These are phyloP conservation scores for Dentipellis fragilis DNA, from an alignment of 768 basidiomycete genomes.

Conservation along the genomic window DNA sequence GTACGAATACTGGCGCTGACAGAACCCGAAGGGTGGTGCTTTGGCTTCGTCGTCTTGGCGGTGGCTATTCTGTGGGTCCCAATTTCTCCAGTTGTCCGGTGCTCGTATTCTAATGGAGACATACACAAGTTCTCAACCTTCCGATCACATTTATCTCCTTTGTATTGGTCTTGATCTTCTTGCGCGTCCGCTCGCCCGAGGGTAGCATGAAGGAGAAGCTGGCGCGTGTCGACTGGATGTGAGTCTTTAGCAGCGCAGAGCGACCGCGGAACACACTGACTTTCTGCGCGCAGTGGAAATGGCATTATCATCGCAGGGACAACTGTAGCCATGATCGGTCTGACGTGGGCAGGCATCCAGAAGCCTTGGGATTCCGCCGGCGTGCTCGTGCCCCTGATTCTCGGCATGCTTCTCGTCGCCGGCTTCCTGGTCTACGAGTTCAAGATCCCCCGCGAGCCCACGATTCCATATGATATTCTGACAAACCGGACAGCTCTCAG, in stretches of 20 bases:
- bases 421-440: conserved; percentile 28
- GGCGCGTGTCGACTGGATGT: conserved; percentile 29
- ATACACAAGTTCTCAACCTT: conserved; percentile 22
- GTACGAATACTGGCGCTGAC: not conserved
- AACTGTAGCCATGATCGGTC: conserved; percentile 17
- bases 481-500: conserved; percentile 21
- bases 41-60: conserved; percentile 4
- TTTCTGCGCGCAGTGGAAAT: conserved; percentile 23
- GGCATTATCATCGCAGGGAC: conserved; percentile 22
- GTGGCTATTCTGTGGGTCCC: not conserved
- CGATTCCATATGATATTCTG: conserved; percentile 19
- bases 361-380: conserved; percentile 29
- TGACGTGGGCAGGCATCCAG: conserved; percentile 32
- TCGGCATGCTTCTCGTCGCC: conserved; percentile 27
- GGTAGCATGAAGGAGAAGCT: conserved; percentile 22
- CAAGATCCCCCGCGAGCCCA: conserved; percentile 19
- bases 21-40: not conserved
- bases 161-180: conserved; percentile 18
- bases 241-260: conserved; percentile 2
- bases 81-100: not conserved
- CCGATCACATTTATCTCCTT: conserved; percentile 22
- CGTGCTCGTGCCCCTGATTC: conserved; percentile 30
- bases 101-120: not conserved
- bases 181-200: conserved; percentile 23
- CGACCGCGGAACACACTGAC: not conserved